These are phyloP conservation scores for Psidium friedrichsthalianum DNA, from an alignment of 345 rosid genomes.

Conservation along the genomic window DNA sequence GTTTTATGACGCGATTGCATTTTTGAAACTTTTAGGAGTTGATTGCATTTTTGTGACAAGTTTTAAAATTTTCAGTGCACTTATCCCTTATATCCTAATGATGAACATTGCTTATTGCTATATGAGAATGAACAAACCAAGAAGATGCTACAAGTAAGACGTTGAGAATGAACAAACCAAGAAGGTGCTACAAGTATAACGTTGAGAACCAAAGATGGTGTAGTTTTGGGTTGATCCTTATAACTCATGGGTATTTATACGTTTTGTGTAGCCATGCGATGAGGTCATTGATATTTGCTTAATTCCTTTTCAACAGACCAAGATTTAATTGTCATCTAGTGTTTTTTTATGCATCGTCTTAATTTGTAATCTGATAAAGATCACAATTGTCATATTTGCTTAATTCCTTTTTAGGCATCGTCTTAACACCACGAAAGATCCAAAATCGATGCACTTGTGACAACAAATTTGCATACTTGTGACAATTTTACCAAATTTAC, in stretches of 20 bases:
- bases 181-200: background rate
- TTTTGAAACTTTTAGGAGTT: no score
- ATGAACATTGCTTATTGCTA: no score
- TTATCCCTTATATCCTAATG: background rate
- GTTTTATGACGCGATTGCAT: no score
- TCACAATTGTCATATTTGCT: no score
- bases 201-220: background rate
- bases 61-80: no score
- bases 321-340: background rate
- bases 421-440: no score
- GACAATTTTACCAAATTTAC: background rate
- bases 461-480: no score
- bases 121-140: background rate
- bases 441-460: no score
- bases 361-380: background rate
- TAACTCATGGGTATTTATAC: background rate
- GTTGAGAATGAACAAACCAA: no score
- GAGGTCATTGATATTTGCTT: background rate
- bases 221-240: background rate
- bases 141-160: background rate
- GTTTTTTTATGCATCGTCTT: background rate
- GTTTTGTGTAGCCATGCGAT: background rate
- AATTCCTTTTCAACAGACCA: background rate
- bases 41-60: no score
- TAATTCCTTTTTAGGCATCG: no score